Conservation (phyloP, 2,329 filamentous ascomycete species). For the Monilinia fructicola region DNA sequence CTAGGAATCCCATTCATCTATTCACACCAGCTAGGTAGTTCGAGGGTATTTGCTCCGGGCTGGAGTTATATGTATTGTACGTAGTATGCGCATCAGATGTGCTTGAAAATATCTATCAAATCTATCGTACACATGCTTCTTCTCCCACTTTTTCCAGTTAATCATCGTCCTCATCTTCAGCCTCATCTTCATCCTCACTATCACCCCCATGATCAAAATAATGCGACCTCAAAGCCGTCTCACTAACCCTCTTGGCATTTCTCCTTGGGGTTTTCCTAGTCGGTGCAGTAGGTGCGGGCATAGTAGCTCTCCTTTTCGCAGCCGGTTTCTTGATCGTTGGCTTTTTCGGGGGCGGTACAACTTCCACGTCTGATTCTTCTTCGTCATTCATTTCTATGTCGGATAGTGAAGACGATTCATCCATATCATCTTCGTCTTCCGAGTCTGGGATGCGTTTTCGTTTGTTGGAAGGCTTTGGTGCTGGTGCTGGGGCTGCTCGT, state of each 20-base stretch:
- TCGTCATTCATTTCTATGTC: neutral
- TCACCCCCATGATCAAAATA: constrained; percentile 38
- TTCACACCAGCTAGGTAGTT: too few species aligned
- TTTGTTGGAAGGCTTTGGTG: constrained; percentile 21
- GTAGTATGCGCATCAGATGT: too few species aligned
- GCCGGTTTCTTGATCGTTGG: constrained; percentile 18
- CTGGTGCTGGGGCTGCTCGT: neutral
- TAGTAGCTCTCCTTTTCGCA: constrained; percentile 11
- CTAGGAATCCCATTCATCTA: too few species aligned
- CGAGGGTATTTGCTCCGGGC: too few species aligned
- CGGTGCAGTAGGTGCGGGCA: constrained; percentile 16
- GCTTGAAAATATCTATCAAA: too few species aligned
- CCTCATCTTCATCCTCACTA: constrained; percentile 21
- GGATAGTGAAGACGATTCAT: constrained; percentile 14
- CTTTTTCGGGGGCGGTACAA: neutral
- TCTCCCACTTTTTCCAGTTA: neutral
- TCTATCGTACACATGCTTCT: neutral
- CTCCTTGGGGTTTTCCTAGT: constrained; percentile 34
- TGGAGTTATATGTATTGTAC: too few species aligned
- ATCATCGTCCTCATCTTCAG: neutral
- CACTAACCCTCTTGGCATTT: constrained; percentile 34
- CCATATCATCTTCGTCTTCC: constrained; percentile 25
- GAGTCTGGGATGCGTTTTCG: constrained; percentile 26
- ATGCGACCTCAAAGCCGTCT: constrained; percentile 35
- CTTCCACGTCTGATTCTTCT: constrained; percentile 9